Percentiles rank a stretch among this genome's conserved stretches.
Conservation (phyloP, 2,329 filamentous ascomycete species). For the Botrytis cinerea region DNA sequence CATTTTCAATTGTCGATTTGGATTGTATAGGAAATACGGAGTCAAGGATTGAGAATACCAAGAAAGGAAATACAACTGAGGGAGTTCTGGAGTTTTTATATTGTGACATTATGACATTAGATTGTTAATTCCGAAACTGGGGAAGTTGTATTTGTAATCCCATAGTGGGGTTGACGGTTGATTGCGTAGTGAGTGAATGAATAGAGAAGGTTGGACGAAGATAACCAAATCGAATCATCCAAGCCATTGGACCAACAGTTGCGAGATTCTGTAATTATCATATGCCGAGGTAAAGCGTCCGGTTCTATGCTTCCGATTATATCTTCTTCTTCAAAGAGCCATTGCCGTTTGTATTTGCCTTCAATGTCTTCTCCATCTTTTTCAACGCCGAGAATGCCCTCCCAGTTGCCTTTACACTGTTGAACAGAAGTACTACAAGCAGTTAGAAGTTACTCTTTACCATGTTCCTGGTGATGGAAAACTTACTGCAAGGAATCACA, state of each 20-base stretch:
- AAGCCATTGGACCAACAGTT: not conserved
- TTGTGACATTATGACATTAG: not conserved
- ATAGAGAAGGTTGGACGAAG: not conserved
- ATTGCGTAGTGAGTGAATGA: not conserved
- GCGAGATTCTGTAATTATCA: not conserved
- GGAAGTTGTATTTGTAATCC: conserved; percentile 10
- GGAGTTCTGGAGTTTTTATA: not conserved
- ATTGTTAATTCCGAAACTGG: not conserved
- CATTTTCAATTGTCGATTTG: not conserved
- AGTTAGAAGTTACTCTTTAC: not conserved
- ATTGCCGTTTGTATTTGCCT: not conserved
- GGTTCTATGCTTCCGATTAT: not conserved
- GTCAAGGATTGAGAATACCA: not conserved
- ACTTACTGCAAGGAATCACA: not conserved
- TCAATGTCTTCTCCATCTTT: conserved; percentile 4
- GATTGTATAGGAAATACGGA: not conserved
- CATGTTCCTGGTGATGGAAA: accelerated
- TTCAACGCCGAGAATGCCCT: not conserved
- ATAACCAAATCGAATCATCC: not conserved
- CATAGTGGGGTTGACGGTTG: not conserved
- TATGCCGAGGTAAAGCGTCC: not conserved
- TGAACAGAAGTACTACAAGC: not conserved
- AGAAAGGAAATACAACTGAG: not conserved
- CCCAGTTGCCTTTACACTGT: not conserved
- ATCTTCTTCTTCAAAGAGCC: not conserved